Conservation (phyloP, 805 yeast genomes). For the Suhomyces sp. region DNA sequence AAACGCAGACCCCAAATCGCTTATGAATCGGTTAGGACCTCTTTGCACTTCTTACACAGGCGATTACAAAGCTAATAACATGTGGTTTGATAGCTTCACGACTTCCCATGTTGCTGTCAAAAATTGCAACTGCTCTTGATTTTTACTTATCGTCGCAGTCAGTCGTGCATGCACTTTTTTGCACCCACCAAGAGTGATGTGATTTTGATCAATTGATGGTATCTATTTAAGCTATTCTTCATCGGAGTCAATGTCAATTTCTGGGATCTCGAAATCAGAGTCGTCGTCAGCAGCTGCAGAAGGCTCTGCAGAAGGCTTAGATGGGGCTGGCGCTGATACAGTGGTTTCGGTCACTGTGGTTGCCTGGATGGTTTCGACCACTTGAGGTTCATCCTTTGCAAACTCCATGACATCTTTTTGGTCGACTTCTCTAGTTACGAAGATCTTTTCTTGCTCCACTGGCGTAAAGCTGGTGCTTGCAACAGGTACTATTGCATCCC, state of each 20-base stretch:
- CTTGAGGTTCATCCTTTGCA: conserved; percentile 6
- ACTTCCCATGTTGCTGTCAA: neutral
- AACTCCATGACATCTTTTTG: conserved; percentile 4
- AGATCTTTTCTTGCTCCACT: neutral
- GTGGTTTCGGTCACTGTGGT: conserved; percentile 3
- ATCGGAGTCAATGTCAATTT: conserved; percentile 42
- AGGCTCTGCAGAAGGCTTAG: neutral
- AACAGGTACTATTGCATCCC: neutral
- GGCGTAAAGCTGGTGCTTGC: neutral
- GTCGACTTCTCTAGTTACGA: conserved; percentile 2
- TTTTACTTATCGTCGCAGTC: too few species aligned
- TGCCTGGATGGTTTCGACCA: conserved; percentile 4
- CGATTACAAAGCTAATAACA: neutral
- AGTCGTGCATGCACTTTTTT: neutral
- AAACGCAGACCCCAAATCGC: neutral
- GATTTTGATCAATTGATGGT: neutral
- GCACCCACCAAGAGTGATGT: neutral
- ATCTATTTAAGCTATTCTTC: conserved; percentile 25
- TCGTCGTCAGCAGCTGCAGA: conserved; percentile 22
- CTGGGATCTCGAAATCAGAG: conserved; percentile 54
- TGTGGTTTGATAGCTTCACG: neutral
- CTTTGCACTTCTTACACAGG: neutral
- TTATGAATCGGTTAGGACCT: neutral
- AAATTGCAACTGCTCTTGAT: neutral
- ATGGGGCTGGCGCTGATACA: neutral